phyloP scores from a whole-genome alignment of 2,329 filamentous ascomycete species.

The Periconia digitata region DNA sequence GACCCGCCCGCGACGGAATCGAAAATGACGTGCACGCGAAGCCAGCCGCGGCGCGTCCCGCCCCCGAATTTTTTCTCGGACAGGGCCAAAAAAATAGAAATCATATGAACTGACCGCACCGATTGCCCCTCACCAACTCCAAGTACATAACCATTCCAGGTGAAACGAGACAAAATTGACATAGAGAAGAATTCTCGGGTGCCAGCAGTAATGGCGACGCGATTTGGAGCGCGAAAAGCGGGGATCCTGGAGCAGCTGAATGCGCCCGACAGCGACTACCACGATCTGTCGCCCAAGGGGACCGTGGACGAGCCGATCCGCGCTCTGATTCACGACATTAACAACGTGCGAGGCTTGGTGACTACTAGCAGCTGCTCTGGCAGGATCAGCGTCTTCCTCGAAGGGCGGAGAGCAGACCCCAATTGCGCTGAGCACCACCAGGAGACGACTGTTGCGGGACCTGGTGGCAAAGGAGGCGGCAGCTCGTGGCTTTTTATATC shows the following conservation, averaged over 20 bases:
- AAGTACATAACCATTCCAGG: too few species aligned
- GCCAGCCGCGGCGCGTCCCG: too few species aligned
- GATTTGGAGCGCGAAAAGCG: conserved; percentile 61
- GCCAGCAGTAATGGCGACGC: conserved; percentile 5
- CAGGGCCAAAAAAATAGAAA: too few species aligned
- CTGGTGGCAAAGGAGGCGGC: conserved; percentile 81
- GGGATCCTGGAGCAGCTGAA: conserved; percentile 72
- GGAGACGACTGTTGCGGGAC: conserved; percentile 54
- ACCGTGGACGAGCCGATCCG: conserved; percentile 79
- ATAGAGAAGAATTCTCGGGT: too few species aligned
- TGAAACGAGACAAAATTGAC: too few species aligned
- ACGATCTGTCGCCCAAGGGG: conserved; percentile 86
- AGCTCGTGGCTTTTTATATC: conserved; percentile 84
- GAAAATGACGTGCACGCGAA: too few species aligned
- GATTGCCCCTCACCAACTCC: too few species aligned
- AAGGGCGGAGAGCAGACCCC: conserved; percentile 62
- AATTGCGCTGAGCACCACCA: conserved; percentile 1
- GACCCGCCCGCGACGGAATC: too few species aligned
- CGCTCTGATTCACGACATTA: conserved; percentile 76
- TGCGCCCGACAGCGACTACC: conserved; percentile 70
- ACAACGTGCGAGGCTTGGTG: conserved; percentile 71
- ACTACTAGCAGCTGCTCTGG: conserved; percentile 95
- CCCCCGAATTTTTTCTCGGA: too few species aligned
- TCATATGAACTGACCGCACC: too few species aligned
- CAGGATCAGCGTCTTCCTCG: conserved; percentile 82